Evolutionary conservation across 2,329 filamentous ascomycete genomes (phyloP), one percentile per base, ranked within the genome.

Genomic region (Sporothrix brunneoviolacea): DNA sequence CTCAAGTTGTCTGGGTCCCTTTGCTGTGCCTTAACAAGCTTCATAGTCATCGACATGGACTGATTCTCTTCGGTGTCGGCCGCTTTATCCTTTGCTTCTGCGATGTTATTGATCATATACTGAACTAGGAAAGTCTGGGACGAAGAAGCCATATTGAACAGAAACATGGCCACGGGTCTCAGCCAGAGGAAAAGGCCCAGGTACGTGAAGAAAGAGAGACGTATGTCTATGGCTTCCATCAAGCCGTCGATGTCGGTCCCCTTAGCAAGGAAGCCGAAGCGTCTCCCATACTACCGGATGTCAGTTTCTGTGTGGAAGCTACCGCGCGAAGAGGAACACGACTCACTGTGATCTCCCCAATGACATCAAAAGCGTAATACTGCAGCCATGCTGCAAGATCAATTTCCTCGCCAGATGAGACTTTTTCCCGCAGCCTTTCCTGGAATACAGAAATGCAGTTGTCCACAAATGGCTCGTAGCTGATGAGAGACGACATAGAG

Each of bases 361-460:
- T 47, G 9, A 47, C 35, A n/a, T 47, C 44, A 32, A 47, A 47
- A 8, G 44, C 44, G 27, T 38, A 47, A 35, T 18, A 47, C 12
- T 47, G 35, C 13, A 30, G 12, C 44, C 33, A 47, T 18, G 32
- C n/a, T 22, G 19, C 32, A 45, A 27, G 21, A 19, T 33, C 16
- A 40, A 27, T 6, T n/a, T n/a, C n/a, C n/a, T n/a, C n/a, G n/a
- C n/a, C n/a, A 16, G 35, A 38, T 38, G n/a, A 8, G 9, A 38
- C 35, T 19, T 38, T 40, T 19, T 15, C 15, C 8, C 4, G n/a
- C 15, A 15, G 39, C 24, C 27, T 18, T 18, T 40, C 38, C n/a
- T 30, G 39, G 30, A 42, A 18, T 4, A 42, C 8, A 19, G 10
- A 9, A 13, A 42, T 42, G 10, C 27, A 30, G 9, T 32, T 9